Conservation (phyloP, 2,329 filamentous ascomycete genomes). For the Colletotrichum filicis region DNA sequence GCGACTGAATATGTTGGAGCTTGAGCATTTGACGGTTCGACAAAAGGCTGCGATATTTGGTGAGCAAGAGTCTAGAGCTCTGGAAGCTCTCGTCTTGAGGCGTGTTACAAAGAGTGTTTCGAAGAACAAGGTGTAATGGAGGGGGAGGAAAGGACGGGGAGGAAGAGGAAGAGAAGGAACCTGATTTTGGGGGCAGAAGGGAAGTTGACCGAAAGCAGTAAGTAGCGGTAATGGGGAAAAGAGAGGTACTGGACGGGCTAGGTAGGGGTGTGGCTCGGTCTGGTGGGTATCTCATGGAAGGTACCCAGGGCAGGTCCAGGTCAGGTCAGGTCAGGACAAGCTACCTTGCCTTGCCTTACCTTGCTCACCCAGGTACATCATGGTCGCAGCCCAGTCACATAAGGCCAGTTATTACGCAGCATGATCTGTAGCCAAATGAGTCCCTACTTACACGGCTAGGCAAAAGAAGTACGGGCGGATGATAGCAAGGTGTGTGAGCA, state of each 20-base stretch:
- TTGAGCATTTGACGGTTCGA: conserved; percentile 29
- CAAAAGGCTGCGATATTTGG: conserved; percentile 16
- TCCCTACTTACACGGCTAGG: background rate
- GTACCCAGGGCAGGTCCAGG: conserved; percentile 13
- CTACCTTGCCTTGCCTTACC: conserved; percentile 17
- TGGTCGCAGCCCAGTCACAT: conserved; percentile 15
- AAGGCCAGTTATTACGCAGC: background rate
- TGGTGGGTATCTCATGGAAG: conserved; percentile 28
- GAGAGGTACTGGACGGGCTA: background rate
- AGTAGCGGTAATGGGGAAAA: conserved; percentile 34
- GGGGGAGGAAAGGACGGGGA: conserved; percentile 37
- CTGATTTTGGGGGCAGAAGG: conserved; percentile 35
- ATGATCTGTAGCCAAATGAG: conserved; percentile 18
- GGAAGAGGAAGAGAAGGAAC: conserved; percentile 37
- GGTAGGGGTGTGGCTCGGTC: conserved; percentile 35
- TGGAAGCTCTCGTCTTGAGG: conserved; percentile 34
- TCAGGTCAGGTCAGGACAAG: conserved; percentile 14
- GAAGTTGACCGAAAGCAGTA: conserved; percentile 37
- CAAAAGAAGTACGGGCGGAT: background rate
- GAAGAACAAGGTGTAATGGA: conserved; percentile 36
- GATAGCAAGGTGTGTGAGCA: conserved; percentile 23
- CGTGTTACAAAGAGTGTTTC: conserved; percentile 44
- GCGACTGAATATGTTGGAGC: conserved; percentile 35
- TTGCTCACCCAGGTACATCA: background rate
- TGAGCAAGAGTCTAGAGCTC: conserved; percentile 27